These are phyloP conservation scores for Phyllosticta citrichinensis DNA, from an alignment of 2,329 filamentous ascomycete genomes.

Conservation along the genomic window DNA sequence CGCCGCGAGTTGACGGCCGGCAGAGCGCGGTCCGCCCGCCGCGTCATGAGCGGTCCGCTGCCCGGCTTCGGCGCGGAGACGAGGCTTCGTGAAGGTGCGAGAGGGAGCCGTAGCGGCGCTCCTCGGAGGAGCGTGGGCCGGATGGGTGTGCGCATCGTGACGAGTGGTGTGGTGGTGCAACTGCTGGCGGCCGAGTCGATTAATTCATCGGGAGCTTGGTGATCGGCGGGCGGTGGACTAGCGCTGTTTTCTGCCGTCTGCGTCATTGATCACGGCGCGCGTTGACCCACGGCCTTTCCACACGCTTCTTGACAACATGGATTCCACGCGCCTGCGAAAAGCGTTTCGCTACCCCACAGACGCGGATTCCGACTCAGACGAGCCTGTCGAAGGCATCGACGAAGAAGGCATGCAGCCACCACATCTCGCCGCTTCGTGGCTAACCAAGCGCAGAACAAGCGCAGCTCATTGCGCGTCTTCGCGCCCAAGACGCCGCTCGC, in stretches of 20 bases:
- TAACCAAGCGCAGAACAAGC: constrained; percentile 47
- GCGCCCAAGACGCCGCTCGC: constrained; percentile 39
- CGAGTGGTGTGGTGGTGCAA: background rate
- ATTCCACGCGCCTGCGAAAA: constrained; percentile 57
- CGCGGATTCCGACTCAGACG: constrained; percentile 45
- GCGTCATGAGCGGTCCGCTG: constrained; percentile 11
- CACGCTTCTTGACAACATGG: constrained; percentile 25
- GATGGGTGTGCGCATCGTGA: background rate
- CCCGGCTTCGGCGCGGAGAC: constrained; percentile 9
- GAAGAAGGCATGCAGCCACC: constrained; percentile 51
- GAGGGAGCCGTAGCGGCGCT: background rate
- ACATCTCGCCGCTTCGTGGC: background rate
- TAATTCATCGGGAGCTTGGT: background rate
- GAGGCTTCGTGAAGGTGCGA: constrained; percentile 7
- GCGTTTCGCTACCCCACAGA: constrained; percentile 67
- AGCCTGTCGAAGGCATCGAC: constrained; percentile 56
- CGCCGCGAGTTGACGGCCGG: constrained; percentile 4
- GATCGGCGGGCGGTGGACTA: background rate
- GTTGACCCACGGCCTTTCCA: background rate
- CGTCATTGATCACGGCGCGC: background rate
- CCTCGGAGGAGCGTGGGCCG: background rate
- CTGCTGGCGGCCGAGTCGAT: background rate
- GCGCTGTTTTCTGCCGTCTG: background rate
- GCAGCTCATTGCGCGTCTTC: constrained; percentile 47
- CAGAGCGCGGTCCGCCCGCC: constrained; percentile 12